Base-by-base conservation (phyloP, 2,329 filamentous ascomycete genomes). In the Cordyceps militaris region DNA sequence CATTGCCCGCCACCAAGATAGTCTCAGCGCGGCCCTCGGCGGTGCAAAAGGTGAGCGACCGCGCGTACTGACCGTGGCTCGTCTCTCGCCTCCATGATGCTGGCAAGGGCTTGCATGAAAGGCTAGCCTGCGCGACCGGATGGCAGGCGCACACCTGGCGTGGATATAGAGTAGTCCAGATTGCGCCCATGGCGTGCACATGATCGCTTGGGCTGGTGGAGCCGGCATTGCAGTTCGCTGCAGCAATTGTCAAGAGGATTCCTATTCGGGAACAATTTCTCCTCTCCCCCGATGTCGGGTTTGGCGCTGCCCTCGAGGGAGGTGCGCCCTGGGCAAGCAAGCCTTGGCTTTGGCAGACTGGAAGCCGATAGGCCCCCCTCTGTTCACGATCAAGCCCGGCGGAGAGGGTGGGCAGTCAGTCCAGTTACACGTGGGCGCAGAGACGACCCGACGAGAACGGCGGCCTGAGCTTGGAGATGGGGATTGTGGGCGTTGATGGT, bases 271-370 rank as follows among this genome's bases (percentile, higher is more conserved):
- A 54, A 46, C 32, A 54, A 40, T 26, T n/a, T n/a, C n/a, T n/a
- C n/a, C 43, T 36, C 42, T 26, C 38, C 36, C 38, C 58, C 53
- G 57, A 55, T 57, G 59, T 59, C 58, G 57, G 58, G 58, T 59
- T 53, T 43, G 23, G 44, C 42, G 32, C 30, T 56, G 4, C n/a
- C n/a, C 43, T 51, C 49, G 49, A 51, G 49, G 49, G 53, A 23
- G 26, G 26, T 24, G 34, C 38, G 2, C 38, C 26, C 44, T 38
- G 34, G 34, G 34, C 14, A 38, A 34, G 48, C 48, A 30, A 36
- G n/a, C 10, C 24, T 47, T 26, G 56, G 36, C 48, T 47, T 32
- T 30, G 8, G 46, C 23, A 36, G n/a, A 16, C 24, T 48, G 24
- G 16, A 44, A 24, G 36, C 24, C 24, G 38, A 44, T 40, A 38